A percentile compares a stretch with the other conserved stretches of the same genome.
These are phyloP conservation scores for Poa annua DNA, from an alignment of 176 grass and related monocot species.

Conservation along the genomic window DNA sequence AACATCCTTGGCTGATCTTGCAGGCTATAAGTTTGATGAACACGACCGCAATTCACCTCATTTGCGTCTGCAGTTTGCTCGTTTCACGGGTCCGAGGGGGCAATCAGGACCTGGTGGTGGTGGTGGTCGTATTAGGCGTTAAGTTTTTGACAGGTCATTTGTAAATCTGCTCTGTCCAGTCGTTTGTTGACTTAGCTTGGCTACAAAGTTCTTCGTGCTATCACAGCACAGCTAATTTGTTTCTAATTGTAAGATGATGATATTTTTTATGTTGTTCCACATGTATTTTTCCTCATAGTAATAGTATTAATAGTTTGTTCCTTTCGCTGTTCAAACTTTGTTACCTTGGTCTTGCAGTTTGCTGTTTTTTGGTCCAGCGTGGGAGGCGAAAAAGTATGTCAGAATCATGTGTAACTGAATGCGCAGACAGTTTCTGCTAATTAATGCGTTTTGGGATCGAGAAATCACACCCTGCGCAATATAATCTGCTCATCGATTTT, in stretches of 20 bases:
- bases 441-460: background rate
- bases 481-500: background rate
- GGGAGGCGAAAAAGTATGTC: slow-evolving; percentile 15
- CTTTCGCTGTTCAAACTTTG: slow-evolving; percentile 4
- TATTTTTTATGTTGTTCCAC: slow-evolving; percentile 15
- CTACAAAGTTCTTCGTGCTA: background rate
- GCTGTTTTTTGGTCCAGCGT: background rate
- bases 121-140: slow-evolving; percentile 62
- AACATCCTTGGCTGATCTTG: slow-evolving; percentile 57
- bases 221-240: background rate
- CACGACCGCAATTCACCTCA: slow-evolving; percentile 73
- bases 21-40: slow-evolving; percentile 88
- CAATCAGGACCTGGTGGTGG: slow-evolving; percentile 63
- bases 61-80: slow-evolving; percentile 75
- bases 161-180: background rate
- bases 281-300: slow-evolving; percentile 14
- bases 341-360: slow-evolving; percentile 4
- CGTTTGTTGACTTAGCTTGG: slow-evolving; percentile 3
- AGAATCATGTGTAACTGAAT: slow-evolving; percentile 30
- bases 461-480: background rate
- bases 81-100: slow-evolving; percentile 72
- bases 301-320: slow-evolving; percentile 36
- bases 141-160: slow-evolving; percentile 57
- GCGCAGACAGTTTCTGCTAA: background rate
- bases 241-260: slow-evolving; percentile 19